Conservation (phyloP, 148 eudicot species). For the Euryodendron excelsum region DNA sequence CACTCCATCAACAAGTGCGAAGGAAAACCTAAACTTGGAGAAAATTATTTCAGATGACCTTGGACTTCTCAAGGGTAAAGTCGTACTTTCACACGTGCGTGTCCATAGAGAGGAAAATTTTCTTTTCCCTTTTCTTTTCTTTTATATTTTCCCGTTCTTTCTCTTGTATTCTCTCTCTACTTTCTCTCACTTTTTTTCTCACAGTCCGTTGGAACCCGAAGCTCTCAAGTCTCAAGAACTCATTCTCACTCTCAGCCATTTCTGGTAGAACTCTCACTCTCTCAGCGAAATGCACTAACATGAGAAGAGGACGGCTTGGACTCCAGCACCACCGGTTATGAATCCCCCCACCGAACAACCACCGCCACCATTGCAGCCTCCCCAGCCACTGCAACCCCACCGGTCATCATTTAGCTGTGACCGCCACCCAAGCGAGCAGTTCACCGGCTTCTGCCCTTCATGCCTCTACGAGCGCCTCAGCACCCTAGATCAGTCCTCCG, state of each 20-base stretch:
- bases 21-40: too few relatives aligned
- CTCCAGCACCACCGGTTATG: slow-evolving; percentile 51
- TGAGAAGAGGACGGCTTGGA: slow-evolving; percentile 25
- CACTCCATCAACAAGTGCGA: background rate
- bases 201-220: slow-evolving; percentile 2
- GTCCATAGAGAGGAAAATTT: slow-evolving; percentile 18
- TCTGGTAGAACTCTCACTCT: slow-evolving; percentile 2
- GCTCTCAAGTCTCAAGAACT: slow-evolving; percentile 7
- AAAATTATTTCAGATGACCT: too few relatives aligned
- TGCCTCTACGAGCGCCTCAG: slow-evolving; percentile 91
- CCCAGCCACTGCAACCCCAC: slow-evolving; percentile 60
- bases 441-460: slow-evolving; percentile 86
- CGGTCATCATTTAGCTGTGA: slow-evolving; percentile 76
- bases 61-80: slow-evolving; percentile 13
- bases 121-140: background rate
- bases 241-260: background rate
- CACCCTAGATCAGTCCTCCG: slow-evolving; percentile 48
- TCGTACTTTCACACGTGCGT: slow-evolving; percentile 6
- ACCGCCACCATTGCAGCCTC: slow-evolving; percentile 57
- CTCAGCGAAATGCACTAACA: slow-evolving; percentile 27
- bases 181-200: slow-evolving; percentile 23
- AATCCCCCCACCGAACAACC: slow-evolving; percentile 58
- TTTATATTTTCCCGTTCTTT: background rate
- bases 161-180: background rate
- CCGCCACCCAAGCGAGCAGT: slow-evolving; percentile 75